Evolutionary conservation across 805 yeast species (phyloP).

Genomic region (Candida odintsovae): DNA sequence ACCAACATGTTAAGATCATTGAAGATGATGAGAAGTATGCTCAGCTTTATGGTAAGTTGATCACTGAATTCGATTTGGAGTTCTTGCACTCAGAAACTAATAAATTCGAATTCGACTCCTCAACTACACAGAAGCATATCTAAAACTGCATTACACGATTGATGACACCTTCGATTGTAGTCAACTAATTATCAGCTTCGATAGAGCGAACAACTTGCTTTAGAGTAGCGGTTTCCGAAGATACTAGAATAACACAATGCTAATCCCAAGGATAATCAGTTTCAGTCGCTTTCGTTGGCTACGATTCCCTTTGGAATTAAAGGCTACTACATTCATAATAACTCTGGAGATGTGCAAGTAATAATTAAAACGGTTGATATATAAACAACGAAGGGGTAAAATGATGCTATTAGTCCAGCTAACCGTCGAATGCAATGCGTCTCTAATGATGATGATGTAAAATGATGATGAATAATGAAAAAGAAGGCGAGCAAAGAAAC

Average conservation of each 20-base stretch:
- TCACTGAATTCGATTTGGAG: constrained; percentile 18
- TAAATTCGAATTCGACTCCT: constrained; percentile 7
- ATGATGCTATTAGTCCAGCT: not conserved
- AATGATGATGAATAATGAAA: not conserved
- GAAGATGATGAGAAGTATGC: constrained; percentile 15
- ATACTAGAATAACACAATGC: too few relatives aligned
- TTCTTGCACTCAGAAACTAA: constrained; percentile 15
- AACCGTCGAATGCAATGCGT: not conserved
- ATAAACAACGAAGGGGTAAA: not conserved
- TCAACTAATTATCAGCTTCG: too few relatives aligned
- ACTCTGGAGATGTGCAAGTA: too few relatives aligned
- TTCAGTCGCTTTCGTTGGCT: too few relatives aligned
- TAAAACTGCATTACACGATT: not conserved
- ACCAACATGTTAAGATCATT: constrained; percentile 14
- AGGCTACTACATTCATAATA: too few relatives aligned
- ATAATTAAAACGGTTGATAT: too few relatives aligned
- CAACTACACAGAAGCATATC: constrained; percentile 11
- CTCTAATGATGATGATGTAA: not conserved
- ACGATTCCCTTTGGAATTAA: too few relatives aligned
- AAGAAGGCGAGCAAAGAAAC: not conserved
- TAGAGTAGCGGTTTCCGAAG: too few relatives aligned
- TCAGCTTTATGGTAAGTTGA: constrained; percentile 10
- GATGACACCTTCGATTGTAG: not conserved
- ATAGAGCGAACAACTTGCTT: too few relatives aligned
- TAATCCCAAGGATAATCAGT: too few relatives aligned